Conservation (phyloP, 345 rosid genomes). For the Eucalyptus curtisii region DNA sequence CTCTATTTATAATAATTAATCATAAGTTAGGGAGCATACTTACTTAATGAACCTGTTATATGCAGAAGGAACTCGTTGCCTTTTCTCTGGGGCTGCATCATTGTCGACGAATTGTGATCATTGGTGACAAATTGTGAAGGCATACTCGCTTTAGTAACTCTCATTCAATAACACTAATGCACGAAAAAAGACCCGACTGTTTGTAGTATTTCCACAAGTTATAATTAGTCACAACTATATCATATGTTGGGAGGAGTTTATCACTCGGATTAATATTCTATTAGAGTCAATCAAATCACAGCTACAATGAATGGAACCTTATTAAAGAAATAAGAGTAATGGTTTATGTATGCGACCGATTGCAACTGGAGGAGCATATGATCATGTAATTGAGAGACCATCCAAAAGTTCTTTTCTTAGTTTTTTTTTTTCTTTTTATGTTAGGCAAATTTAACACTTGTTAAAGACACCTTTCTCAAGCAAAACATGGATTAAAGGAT, state of each 20-base stretch:
- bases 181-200: neutral
- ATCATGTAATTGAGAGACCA: neutral
- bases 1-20: neutral
- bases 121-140: neutral
- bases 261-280: neutral
- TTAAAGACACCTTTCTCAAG: neutral
- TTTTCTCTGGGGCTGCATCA: constrained; percentile 85
- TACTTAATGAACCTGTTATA: constrained; percentile 97
- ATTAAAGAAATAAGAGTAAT: neutral
- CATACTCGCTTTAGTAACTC: neutral
- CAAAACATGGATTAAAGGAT: neutral
- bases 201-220: neutral
- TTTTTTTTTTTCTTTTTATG: neutral
- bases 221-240: neutral
- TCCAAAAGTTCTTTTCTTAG: neutral
- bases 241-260: neutral
- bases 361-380: neutral
- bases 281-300: neutral
- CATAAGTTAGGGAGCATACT: constrained; percentile 1
- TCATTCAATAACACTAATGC: neutral
- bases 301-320: neutral
- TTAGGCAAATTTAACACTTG: neutral
- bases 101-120: neutral
- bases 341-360: neutral
- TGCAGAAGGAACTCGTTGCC: constrained; percentile 97